Conservation (phyloP, 257 asterid genomes). For the Prunella vulgaris region DNA sequence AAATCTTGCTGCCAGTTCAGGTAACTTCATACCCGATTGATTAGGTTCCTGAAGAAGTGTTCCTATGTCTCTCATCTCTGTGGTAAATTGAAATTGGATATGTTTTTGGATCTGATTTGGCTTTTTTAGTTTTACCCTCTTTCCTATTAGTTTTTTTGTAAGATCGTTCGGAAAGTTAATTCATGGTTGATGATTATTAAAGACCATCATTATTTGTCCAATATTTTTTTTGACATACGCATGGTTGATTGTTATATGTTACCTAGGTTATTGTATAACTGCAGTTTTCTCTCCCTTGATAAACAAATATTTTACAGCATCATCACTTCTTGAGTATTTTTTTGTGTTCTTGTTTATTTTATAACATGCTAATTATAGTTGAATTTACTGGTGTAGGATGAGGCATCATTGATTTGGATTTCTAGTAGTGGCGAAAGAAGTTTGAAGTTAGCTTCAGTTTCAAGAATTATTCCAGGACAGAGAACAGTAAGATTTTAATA, state of each 20-base stretch:
- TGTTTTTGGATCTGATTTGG: neutral
- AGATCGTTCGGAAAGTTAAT: neutral
- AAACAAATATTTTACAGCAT: neutral
- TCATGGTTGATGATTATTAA: neutral
- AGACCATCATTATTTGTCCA: neutral
- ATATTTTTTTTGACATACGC: slow-evolving; percentile 9
- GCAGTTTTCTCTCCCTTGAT: neutral
- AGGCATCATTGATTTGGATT: slow-evolving; percentile 74
- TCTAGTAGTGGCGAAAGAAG: slow-evolving; percentile 76
- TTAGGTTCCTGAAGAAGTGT: slow-evolving; percentile 5
- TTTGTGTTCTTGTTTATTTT: neutral
- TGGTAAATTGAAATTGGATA: neutral
- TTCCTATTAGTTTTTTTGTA: neutral
- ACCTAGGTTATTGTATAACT: neutral
- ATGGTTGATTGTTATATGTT: slow-evolving; percentile 5
- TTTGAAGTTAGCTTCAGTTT: slow-evolving; percentile 73
- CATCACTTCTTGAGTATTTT: neutral
- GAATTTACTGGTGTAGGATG: slow-evolving; percentile 47
- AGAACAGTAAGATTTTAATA: slow-evolving; percentile 65
- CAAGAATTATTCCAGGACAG: slow-evolving; percentile 89
- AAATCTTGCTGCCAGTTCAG: neutral
- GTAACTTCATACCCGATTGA: neutral
- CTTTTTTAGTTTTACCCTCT: neutral
- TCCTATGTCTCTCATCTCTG: neutral
- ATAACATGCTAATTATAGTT: slow-evolving; percentile 20